phyloP scores from a whole-genome alignment of 2,329 filamentous ascomycete genomes.

The Penicillium frequentans region DNA sequence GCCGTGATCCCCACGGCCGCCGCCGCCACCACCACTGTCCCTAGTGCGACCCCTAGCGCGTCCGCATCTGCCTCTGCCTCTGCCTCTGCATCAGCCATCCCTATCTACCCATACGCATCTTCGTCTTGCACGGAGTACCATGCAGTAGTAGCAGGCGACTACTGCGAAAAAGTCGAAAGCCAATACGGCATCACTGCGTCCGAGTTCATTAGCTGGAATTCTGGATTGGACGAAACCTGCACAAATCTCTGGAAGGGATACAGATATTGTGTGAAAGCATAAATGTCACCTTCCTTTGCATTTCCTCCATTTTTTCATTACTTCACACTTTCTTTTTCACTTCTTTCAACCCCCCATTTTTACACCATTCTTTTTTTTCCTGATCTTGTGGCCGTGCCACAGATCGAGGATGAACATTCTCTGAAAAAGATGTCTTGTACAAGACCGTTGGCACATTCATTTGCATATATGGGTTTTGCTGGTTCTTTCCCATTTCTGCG shows the following conservation, averaged over 20 bases:
- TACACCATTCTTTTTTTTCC: background rate
- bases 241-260: slow-evolving; percentile 33
- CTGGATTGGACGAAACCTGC: slow-evolving; percentile 28
- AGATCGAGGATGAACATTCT: slow-evolving; percentile 2
- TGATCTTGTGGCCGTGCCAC: background rate
- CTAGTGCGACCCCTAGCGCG: background rate
- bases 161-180: slow-evolving; percentile 24
- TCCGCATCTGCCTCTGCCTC: slow-evolving; percentile 3
- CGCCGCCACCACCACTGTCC: background rate
- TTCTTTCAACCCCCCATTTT: background rate
- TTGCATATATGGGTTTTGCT: background rate
- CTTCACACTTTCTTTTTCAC: background rate
- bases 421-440: slow-evolving; percentile 4
- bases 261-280: slow-evolving; percentile 29
- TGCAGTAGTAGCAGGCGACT: slow-evolving; percentile 24
- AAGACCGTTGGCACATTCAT: slow-evolving; percentile 10
- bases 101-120: slow-evolving; percentile 23
- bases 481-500: slow-evolving; percentile 4
- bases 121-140: slow-evolving; percentile 23
- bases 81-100: background rate
- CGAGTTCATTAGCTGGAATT: slow-evolving; percentile 27
- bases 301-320: background rate
- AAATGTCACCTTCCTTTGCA: slow-evolving; percentile 1
- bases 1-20: background rate
- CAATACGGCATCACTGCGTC: slow-evolving; percentile 19